A percentile compares a stretch with the other conserved stretches of the same genome.
Evolutionary conservation across 768 basidiomycete species (phyloP).

Genomic region (Mycena maculata): DNA sequence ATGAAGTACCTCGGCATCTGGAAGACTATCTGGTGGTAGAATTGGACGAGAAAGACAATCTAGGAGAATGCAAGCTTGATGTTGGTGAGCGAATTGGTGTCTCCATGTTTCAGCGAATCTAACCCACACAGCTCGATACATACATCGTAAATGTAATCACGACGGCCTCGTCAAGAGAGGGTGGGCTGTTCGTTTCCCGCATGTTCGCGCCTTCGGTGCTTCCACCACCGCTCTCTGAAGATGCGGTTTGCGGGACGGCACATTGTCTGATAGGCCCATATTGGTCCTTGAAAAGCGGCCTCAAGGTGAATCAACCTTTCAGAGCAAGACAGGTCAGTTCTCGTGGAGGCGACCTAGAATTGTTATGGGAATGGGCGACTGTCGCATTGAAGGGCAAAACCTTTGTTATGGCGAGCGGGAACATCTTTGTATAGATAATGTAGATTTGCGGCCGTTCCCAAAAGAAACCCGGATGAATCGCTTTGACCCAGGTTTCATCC

Average conservation of each 20-base stretch:
- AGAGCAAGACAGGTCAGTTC: conserved; percentile 63
- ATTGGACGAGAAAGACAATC: conserved; percentile 52
- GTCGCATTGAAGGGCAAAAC: conserved; percentile 53
- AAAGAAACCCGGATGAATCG: not conserved
- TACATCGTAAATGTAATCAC: conserved; percentile 55
- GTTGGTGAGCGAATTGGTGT: conserved; percentile 43
- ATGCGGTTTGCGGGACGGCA: conserved; percentile 66
- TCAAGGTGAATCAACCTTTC: conserved; percentile 47
- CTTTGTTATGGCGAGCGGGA: conserved; percentile 48
- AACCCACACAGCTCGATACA: conserved; percentile 41
- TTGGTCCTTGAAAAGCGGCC: conserved; percentile 54
- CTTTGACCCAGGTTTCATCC: too few species aligned
- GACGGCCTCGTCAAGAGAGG: conserved; percentile 43
- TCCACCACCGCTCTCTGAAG: conserved; percentile 49
- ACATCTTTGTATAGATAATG: conserved; percentile 34
- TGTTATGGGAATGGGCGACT: conserved; percentile 50
- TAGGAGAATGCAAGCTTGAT: conserved; percentile 47
- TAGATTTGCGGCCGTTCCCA: not conserved
- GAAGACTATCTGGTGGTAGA: conserved; percentile 54
- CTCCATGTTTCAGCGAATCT: not conserved
- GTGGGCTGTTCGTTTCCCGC: conserved; percentile 56
- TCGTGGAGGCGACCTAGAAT: conserved; percentile 58
- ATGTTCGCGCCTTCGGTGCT: conserved; percentile 58
- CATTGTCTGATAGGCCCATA: conserved; percentile 63
- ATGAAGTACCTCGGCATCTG: conserved; percentile 51